These are phyloP conservation scores for Xylaria sp. DNA, from an alignment of 495 filamentous ascomycete species.

Conservation along the genomic window DNA sequence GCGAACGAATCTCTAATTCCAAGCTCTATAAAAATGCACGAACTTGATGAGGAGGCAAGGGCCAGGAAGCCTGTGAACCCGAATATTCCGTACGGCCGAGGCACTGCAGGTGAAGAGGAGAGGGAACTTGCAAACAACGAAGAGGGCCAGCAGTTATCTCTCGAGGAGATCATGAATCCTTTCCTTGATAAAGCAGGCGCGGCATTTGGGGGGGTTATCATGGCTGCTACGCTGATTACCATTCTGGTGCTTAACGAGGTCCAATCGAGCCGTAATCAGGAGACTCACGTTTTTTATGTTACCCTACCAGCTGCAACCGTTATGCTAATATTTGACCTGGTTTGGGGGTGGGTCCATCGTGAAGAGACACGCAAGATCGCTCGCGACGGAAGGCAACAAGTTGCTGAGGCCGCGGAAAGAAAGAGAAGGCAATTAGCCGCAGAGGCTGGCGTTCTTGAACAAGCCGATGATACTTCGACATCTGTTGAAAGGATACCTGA, in stretches of 20 bases:
- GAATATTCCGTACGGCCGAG: conserved; percentile 67
- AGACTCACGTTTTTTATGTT: conserved; percentile 64
- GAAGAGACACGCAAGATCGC: conserved; percentile 66
- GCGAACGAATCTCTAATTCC: conserved; percentile 67
- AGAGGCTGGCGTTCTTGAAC: conserved; percentile 12
- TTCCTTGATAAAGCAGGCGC: conserved; percentile 70
- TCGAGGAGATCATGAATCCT: conserved; percentile 75
- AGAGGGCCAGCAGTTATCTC: conserved; percentile 58
- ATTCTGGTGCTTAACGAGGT: conserved; percentile 66
- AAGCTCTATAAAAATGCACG: conserved; percentile 66
- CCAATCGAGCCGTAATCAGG: conserved; percentile 42
- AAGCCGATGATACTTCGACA: not conserved
- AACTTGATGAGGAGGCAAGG: conserved; percentile 62
- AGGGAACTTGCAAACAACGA: conserved; percentile 51
- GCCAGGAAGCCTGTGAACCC: conserved; percentile 66
- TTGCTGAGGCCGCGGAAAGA: conserved; percentile 48
- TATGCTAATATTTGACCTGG: conserved; percentile 68
- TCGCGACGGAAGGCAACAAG: conserved; percentile 56
- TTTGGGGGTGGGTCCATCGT: conserved; percentile 63
- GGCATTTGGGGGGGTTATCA: conserved; percentile 64
- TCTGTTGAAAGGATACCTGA: not conserved
- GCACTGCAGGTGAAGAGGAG: conserved; percentile 61
- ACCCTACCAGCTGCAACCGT: conserved; percentile 68
- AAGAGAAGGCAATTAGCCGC: conserved; percentile 16
- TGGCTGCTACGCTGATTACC: conserved; percentile 66